Conservation (phyloP, 2,329 filamentous ascomycete genomes). For the Xylariaceae sp. region DNA sequence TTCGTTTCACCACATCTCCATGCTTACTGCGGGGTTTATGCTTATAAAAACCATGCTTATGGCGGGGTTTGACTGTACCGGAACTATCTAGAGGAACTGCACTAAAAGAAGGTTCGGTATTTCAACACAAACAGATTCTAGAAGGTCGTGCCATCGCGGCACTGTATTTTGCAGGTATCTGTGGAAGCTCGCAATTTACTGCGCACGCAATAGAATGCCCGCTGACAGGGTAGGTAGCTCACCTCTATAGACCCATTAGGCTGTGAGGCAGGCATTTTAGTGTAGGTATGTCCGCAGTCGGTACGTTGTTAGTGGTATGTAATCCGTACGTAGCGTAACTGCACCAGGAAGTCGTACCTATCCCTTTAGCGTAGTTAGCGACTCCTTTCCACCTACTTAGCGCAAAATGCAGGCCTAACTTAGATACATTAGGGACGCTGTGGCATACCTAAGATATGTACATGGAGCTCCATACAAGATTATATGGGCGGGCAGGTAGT, state of each 20-base stretch:
- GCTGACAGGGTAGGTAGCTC: not conserved
- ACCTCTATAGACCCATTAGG: not conserved
- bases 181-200: not conserved
- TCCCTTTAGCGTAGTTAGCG: not conserved
- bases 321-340: too few species aligned
- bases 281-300: too few species aligned
- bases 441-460: not conserved
- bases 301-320: too few species aligned
- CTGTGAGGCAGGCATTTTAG: too few species aligned
- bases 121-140: not conserved
- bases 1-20: too few species aligned
- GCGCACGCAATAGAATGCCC: not conserved
- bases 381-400: not conserved
- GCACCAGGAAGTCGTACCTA: not conserved
- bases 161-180: too few species aligned
- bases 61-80: too few species aligned
- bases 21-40: too few species aligned
- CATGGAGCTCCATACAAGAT: not conserved
- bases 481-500: not conserved
- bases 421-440: not conserved
- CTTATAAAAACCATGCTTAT: too few species aligned
- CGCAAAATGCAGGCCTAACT: not conserved
- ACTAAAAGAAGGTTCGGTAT: not conserved
- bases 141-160: too few species aligned
- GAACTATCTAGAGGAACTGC: not conserved